Conservation (phyloP, 495 filamentous ascomycete species). For the Neurospora sp. region DNA sequence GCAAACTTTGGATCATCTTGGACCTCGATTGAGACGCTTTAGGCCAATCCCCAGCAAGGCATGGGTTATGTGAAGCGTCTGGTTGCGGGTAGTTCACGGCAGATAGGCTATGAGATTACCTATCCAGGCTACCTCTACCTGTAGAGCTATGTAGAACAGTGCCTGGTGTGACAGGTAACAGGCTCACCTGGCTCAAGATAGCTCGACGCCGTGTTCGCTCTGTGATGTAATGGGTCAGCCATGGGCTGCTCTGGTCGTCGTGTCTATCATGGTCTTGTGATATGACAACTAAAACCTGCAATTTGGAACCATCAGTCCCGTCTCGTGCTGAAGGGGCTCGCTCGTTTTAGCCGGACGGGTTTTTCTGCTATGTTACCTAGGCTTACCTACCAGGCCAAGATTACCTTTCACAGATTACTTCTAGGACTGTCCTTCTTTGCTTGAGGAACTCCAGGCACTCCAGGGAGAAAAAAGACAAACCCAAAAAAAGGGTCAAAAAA, state of each 20-base stretch:
- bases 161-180: not conserved
- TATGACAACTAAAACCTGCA: not conserved
- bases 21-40: not conserved
- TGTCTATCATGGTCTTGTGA: not conserved
- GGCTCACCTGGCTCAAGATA: not conserved
- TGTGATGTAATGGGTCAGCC: not conserved
- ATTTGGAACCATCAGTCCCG: not conserved
- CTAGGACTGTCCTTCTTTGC: not conserved
- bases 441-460: not conserved
- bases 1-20: not conserved
- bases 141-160: not conserved
- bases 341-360: not conserved
- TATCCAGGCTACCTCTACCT: not conserved
- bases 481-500: not conserved
- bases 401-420: not conserved
- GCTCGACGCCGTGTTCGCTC: not conserved
- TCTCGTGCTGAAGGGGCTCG: not conserved
- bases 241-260: not conserved
- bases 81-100: not conserved
- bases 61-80: not conserved
- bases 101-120: not conserved
- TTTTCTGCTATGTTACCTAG: not conserved
- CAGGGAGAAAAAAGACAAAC: not conserved
- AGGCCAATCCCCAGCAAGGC: not conserved
- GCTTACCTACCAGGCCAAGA: not conserved